These are phyloP conservation scores for Cyclotella cryptica DNA, from an alignment of 108 stramenopile genomes.

Conservation along the genomic window DNA sequence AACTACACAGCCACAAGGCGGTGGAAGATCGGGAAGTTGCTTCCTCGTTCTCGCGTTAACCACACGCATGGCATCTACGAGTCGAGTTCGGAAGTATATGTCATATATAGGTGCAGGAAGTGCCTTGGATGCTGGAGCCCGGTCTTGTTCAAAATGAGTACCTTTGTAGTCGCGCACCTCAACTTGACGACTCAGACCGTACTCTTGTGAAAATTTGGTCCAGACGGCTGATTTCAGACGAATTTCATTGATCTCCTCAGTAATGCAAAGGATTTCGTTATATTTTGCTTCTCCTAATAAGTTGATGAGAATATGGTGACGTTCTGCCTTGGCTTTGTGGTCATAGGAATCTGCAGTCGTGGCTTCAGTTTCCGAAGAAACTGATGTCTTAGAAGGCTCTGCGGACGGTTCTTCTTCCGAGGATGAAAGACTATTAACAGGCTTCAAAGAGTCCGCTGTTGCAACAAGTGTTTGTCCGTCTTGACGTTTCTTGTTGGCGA, in stretches of 20 bases:
- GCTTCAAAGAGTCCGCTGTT: background rate
- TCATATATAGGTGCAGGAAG: constrained; percentile 20
- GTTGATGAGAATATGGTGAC: constrained; percentile 28
- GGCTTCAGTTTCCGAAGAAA: background rate
- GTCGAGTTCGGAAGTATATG: constrained; percentile 28
- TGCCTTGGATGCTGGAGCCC: constrained; percentile 4
- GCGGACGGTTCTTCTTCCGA: background rate
- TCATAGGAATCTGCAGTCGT: background rate
- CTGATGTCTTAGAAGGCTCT: background rate
- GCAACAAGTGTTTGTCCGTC: background rate
- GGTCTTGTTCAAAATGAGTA: constrained; percentile 19
- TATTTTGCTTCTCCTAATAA: constrained; percentile 31
- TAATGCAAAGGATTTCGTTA: constrained; percentile 8
- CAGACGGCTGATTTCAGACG: constrained; percentile 28
- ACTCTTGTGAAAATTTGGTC: constrained; percentile 30
- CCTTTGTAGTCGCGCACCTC: background rate
- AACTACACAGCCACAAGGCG: constrained; percentile 12
- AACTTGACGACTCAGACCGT: background rate
- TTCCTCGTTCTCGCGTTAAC: constrained; percentile 14
- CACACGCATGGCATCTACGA: constrained; percentile 33
- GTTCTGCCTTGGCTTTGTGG: constrained; percentile 14
- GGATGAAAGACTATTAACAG: background rate
- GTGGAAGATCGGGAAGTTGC: constrained; percentile 5
- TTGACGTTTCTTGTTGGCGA: background rate
- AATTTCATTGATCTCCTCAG: constrained; percentile 29